A percentile compares a stretch with the other conserved stretches of the same genome.
Evolutionary conservation across 176 grass and related monocot species (phyloP).

Genomic region (Lolium rigidum): DNA sequence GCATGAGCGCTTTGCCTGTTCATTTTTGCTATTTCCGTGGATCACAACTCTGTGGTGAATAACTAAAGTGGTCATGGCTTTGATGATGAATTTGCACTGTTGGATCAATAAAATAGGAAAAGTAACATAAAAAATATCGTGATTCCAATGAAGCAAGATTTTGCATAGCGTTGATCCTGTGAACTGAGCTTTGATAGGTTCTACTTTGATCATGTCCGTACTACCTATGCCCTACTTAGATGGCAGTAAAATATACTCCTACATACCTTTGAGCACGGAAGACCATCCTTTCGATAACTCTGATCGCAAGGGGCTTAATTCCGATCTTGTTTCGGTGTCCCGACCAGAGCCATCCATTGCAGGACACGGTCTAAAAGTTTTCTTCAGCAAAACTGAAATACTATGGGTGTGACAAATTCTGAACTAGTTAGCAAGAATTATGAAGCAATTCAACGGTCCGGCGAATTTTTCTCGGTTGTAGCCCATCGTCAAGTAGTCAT

Average conservation of each 20-base stretch:
- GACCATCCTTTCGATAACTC: neutral
- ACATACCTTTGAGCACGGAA: neutral
- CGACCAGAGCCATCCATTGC: neutral
- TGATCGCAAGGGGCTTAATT: neutral
- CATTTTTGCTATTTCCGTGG: neutral
- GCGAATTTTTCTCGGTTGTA: too few species aligned
- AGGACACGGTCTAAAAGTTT: neutral
- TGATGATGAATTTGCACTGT: neutral
- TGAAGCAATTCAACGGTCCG: too few species aligned
- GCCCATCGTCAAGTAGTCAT: too few species aligned
- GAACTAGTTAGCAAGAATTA: too few species aligned
- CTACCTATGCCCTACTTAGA: neutral
- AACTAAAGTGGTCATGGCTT: slow-evolving; percentile 31
- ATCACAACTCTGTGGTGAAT: slow-evolving; percentile 40
- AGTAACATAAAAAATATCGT: neutral
- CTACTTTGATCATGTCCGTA: neutral
- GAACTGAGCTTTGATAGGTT: neutral
- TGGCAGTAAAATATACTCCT: neutral
- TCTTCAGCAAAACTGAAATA: too few species aligned
- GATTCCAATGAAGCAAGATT: slow-evolving; percentile 30
- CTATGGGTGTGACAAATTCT: too few species aligned
- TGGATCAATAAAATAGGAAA: slow-evolving; percentile 6
- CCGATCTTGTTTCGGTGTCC: neutral
- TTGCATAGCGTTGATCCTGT: slow-evolving; percentile 23
- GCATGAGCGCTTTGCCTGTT: neutral